Conservation (phyloP, 176 grass and related monocot genomes). For the Poa annua region DNA sequence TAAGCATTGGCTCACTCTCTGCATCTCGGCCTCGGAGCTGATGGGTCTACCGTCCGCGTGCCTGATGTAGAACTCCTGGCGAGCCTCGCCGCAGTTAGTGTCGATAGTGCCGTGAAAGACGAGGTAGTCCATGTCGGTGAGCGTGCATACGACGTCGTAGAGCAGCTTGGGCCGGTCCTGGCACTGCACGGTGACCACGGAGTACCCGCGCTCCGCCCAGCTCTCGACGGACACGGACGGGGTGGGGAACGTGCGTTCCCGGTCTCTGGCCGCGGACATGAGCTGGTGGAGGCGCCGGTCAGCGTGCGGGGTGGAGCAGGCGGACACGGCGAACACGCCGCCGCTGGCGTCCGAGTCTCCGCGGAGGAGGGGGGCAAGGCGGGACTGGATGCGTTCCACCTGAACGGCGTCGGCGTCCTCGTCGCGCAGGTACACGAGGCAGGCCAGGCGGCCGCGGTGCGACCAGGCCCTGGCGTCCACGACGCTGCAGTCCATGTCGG, state of each 20-base stretch:
- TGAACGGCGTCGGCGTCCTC: slow-evolving; percentile 38
- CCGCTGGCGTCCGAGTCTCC: background rate
- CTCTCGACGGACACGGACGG: too few species aligned
- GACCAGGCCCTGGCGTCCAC: slow-evolving; percentile 78
- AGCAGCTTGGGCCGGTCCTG: too few species aligned
- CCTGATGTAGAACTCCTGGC: slow-evolving; percentile 87
- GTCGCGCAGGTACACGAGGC: slow-evolving; percentile 65
- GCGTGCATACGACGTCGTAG: too few species aligned
- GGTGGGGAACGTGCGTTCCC: too few species aligned
- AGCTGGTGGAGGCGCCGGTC: too few species aligned
- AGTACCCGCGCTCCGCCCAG: too few species aligned
- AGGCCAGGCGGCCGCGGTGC: slow-evolving; percentile 74
- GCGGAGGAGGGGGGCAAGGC: slow-evolving; percentile 69
- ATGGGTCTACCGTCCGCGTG: slow-evolving; percentile 80
- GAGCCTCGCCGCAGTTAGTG: slow-evolving; percentile 58
- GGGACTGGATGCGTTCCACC: slow-evolving; percentile 54
- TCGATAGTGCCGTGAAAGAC: slow-evolving; percentile 93
- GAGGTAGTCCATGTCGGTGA: slow-evolving; percentile 82
- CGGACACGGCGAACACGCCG: too few species aligned
- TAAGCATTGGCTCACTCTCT: slow-evolving; percentile 68
- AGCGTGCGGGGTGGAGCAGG: too few species aligned
- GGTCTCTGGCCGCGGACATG: too few species aligned
- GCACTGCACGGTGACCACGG: too few species aligned
- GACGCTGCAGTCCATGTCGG: slow-evolving; percentile 70
- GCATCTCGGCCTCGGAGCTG: slow-evolving; percentile 70